These are phyloP conservation scores for Penicillium sp. DNA, from an alignment of 2,329 filamentous ascomycete genomes.

Conservation along the genomic window DNA sequence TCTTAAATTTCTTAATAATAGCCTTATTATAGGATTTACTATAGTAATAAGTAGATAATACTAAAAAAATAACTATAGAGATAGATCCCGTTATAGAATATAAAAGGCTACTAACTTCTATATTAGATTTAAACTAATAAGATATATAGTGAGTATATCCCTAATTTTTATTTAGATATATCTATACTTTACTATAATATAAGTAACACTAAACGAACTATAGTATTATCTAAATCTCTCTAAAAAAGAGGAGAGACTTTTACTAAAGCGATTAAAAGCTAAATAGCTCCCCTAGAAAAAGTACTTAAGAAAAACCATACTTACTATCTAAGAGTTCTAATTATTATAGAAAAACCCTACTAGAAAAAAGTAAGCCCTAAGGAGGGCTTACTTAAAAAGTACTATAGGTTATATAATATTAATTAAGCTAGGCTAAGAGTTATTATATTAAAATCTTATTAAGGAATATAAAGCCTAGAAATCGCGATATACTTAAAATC, in stretches of 20 bases:
- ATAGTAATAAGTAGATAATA: too few species aligned
- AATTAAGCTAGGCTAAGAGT: conserved; percentile 5
- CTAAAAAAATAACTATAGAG: too few species aligned
- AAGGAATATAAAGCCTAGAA: background rate
- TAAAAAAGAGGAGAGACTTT: background rate
- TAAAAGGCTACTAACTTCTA: too few species aligned
- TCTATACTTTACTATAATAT: too few species aligned
- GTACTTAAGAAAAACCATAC: background rate
- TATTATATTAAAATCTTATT: conserved; percentile 2
- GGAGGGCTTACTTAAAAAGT: background rate
- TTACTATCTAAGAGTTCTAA: background rate
- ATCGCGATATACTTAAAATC: background rate
- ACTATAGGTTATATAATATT: conserved; percentile 1
- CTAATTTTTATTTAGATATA: too few species aligned
- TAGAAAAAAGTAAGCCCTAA: background rate
- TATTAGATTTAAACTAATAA: too few species aligned
- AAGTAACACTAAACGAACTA: background rate
- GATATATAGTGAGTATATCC: too few species aligned
- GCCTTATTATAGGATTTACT: too few species aligned
- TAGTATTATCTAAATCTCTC: background rate
- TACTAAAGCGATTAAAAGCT: background rate
- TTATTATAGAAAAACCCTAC: background rate
- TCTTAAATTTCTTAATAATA: too few species aligned
- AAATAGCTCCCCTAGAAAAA: background rate
- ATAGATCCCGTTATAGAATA: too few species aligned